phyloP scores from a whole-genome alignment of 352 stramenopile genomes.

The Blastocystis sp. region DNA sequence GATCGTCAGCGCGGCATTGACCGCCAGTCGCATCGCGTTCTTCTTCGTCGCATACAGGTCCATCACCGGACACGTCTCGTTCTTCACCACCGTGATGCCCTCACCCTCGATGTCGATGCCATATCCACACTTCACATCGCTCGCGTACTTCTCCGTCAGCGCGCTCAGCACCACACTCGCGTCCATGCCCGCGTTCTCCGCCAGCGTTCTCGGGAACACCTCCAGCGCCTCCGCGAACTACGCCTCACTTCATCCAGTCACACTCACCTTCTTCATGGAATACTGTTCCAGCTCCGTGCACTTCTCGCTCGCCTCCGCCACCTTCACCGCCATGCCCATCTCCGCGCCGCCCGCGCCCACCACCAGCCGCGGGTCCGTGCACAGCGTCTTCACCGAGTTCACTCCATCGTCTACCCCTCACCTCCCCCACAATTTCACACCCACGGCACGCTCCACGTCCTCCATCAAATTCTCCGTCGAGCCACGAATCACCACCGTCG shows the following conservation, averaged over 20 bases:
- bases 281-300: slow-evolving; percentile 96
- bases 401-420: slow-evolving; percentile 88
- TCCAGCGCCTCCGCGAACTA: slow-evolving; percentile 93
- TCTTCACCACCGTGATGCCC: slow-evolving; percentile 85
- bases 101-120: slow-evolving; percentile 91
- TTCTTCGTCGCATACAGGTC: slow-evolving; percentile 93
- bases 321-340: slow-evolving; percentile 89
- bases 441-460: slow-evolving; percentile 93
- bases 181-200: slow-evolving; percentile 94
- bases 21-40: slow-evolving; percentile 90
- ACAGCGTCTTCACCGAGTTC: slow-evolving; percentile 90
- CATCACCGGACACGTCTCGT: slow-evolving; percentile 88
- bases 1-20: slow-evolving; percentile 94
- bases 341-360: slow-evolving; percentile 89
- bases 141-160: slow-evolving; percentile 88
- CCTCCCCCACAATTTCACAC: slow-evolving; percentile 71
- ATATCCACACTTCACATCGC: slow-evolving; percentile 80
- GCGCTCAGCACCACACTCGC: slow-evolving; percentile 85
- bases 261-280: slow-evolving; percentile 87
- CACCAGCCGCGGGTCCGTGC: slow-evolving; percentile 88
- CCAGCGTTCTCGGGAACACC: slow-evolving; percentile 91
- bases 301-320: slow-evolving; percentile 89
- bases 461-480: slow-evolving; percentile 92
- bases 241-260: neutral
- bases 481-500: slow-evolving; percentile 88